phyloP scores from a whole-genome alignment of 108 stramenopile genomes.

The Cylindrotheca fusiformis region DNA sequence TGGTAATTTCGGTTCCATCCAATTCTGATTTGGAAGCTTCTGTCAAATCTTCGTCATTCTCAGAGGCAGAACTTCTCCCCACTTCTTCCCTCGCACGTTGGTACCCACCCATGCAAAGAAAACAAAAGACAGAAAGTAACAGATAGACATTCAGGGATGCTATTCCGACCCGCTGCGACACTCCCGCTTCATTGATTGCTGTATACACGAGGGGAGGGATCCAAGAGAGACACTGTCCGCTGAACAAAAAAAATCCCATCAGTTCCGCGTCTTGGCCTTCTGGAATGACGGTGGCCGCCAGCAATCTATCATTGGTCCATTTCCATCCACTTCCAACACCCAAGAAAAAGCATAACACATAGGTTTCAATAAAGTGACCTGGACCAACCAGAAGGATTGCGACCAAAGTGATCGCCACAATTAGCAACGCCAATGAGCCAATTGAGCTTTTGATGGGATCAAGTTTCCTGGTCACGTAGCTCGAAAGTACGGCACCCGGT shows the following conservation, averaged over 20 bases:
- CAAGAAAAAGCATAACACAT: constrained; percentile 55
- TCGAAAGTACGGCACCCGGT: constrained; percentile 42
- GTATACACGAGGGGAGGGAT: constrained; percentile 75
- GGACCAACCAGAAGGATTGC: constrained; percentile 44
- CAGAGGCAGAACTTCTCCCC: constrained; percentile 3
- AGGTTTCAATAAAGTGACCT: constrained; percentile 46
- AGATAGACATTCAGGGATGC: constrained; percentile 33
- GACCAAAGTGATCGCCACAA: constrained; percentile 8
- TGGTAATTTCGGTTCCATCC: too few relatives aligned
- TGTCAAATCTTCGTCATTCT: background rate
- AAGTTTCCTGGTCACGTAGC: constrained; percentile 7
- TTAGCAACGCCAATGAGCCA: constrained; percentile 17
- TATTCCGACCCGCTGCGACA: constrained; percentile 44
- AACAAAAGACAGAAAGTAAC: constrained; percentile 17
- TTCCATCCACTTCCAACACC: constrained; percentile 74
- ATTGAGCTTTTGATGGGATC: constrained; percentile 38
- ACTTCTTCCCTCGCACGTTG: constrained; percentile 25
- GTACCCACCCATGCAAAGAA: constrained; percentile 32
- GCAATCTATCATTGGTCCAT: constrained; percentile 54
- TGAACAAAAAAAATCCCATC: constrained; percentile 76
- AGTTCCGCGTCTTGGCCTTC: constrained; percentile 73
- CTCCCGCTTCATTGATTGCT: constrained; percentile 68
- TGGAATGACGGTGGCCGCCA: constrained; percentile 47
- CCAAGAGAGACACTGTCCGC: constrained; percentile 65
- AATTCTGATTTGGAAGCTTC: too few relatives aligned